phyloP scores from a whole-genome alignment of 768 basidiomycete genomes.

The Stropharia rugosoannulata region DNA sequence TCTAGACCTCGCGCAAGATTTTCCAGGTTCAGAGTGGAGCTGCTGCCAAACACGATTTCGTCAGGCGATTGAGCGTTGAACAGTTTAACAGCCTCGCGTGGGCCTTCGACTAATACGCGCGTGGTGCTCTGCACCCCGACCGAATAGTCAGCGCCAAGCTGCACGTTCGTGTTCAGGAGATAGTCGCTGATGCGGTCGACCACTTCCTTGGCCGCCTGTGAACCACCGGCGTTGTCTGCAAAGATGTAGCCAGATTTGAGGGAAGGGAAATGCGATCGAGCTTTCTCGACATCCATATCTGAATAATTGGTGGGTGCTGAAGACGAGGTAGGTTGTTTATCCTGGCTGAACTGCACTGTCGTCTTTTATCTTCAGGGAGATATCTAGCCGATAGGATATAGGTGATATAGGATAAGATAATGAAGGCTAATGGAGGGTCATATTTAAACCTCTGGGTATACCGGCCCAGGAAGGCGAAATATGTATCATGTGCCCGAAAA shows the following conservation, averaged over 20 bases:
- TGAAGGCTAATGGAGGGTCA: background rate
- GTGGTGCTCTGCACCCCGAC: slow-evolving; percentile 50
- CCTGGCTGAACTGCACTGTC: too few relatives aligned
- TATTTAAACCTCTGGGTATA: too few relatives aligned
- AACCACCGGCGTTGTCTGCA: slow-evolving; percentile 79
- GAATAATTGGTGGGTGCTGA: background rate
- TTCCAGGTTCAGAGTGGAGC: slow-evolving; percentile 67
- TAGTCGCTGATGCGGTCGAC: slow-evolving; percentile 67
- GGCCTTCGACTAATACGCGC: slow-evolving; percentile 48
- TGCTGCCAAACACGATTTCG: slow-evolving; percentile 67
- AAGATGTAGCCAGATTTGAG: slow-evolving; percentile 60
- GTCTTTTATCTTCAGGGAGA: background rate
- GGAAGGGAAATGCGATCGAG: slow-evolving; percentile 63
- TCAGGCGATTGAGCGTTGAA: slow-evolving; percentile 61
- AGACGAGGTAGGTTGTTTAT: background rate
- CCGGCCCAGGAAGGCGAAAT: background rate
- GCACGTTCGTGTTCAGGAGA: slow-evolving; percentile 69
- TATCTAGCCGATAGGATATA: too few relatives aligned
- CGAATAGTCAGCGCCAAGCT: slow-evolving; percentile 70
- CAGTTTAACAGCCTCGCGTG: slow-evolving; percentile 51
- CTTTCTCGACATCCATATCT: slow-evolving; percentile 44
- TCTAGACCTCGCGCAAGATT: slow-evolving; percentile 68
- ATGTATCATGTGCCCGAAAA: slow-evolving; percentile 3
- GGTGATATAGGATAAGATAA: background rate
- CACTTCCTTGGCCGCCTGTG: slow-evolving; percentile 54